These are phyloP conservation scores for Dactylellina parvicollis DNA, from an alignment of 2,329 filamentous ascomycete genomes.

Conservation along the genomic window DNA sequence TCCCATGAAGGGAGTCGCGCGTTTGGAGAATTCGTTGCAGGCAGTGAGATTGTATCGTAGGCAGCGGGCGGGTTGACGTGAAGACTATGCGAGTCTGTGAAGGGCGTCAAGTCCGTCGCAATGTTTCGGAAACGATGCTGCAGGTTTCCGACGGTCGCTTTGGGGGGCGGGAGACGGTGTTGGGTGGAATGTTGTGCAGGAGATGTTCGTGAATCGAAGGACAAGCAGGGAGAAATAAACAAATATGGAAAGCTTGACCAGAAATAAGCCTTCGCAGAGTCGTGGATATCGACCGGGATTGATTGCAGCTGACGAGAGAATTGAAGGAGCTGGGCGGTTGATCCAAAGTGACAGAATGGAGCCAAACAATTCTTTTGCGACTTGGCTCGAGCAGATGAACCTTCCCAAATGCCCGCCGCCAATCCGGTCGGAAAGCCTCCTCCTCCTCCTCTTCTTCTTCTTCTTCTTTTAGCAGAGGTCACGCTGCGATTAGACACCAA, in stretches of 20 bases:
- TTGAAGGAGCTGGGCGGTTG: slow-evolving; percentile 33
- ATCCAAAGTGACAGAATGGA: slow-evolving; percentile 26
- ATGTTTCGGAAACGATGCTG: slow-evolving; percentile 1
- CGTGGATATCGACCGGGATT: slow-evolving; percentile 32
- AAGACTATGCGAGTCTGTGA: slow-evolving; percentile 9
- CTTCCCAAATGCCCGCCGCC: too few relatives aligned
- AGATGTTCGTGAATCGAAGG: not conserved
- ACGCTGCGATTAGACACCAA: slow-evolving; percentile 20
- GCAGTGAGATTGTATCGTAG: slow-evolving; percentile 15
- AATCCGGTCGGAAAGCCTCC: not conserved
- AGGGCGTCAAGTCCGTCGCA: slow-evolving; percentile 16
- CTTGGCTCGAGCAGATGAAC: too few relatives aligned
- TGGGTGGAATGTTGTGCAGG: not conserved
- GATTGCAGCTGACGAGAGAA: slow-evolving; percentile 39
- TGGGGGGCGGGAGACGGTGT: not conserved
- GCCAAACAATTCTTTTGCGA: slow-evolving; percentile 31
- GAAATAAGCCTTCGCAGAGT: slow-evolving; percentile 50
- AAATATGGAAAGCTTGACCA: slow-evolving; percentile 49
- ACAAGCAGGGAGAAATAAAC: slow-evolving; percentile 2
- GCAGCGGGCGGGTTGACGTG: slow-evolving; percentile 2
- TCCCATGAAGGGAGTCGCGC: slow-evolving; percentile 53
- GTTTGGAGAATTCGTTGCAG: slow-evolving; percentile 23
- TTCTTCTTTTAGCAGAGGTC: slow-evolving; percentile 4
- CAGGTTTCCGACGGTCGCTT: slow-evolving; percentile 25
- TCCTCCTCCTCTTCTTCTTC: not conserved